These are phyloP conservation scores for Plasmodium coatneyi DNA, from an alignment of 169 alveolate species.

Conservation along the genomic window DNA sequence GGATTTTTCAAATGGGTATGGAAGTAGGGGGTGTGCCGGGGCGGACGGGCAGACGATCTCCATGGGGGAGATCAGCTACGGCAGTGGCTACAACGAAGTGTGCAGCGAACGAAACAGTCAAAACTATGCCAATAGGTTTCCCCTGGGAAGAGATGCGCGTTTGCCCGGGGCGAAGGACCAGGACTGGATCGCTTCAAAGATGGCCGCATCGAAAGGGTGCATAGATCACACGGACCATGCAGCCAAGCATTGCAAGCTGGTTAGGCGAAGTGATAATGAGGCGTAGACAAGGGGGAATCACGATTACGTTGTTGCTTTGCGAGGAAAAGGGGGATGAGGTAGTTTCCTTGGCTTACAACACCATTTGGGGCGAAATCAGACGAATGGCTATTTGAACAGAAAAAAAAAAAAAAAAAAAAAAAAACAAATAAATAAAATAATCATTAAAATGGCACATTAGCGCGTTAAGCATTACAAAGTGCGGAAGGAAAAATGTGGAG, in stretches of 20 bases:
- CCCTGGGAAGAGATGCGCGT: neutral
- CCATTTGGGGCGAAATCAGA: neutral
- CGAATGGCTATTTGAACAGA: neutral
- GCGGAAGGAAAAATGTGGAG: neutral
- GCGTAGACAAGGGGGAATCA: neutral
- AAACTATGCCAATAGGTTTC: neutral
- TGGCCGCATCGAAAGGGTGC: neutral
- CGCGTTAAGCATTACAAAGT: neutral
- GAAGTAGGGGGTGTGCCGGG: neutral
- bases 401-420: no score
- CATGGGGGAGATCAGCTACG: neutral
- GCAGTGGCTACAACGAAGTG: neutral
- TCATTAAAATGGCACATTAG: neutral
- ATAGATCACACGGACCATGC: neutral
- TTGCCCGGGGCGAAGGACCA: neutral
- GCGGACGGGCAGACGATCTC: neutral
- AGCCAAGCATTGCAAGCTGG: conserved; percentile 12
- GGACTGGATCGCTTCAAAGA: neutral
- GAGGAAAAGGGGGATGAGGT: neutral
- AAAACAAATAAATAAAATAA: no score
- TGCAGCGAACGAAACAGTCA: neutral
- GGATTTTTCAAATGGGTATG: neutral
- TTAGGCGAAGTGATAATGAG: conserved; percentile 6
- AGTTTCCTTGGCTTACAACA: neutral
- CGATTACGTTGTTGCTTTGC: neutral